Evolutionary conservation across 2,329 filamentous ascomycete genomes (phyloP).

Genomic region (Colletotrichum magnum): DNA sequence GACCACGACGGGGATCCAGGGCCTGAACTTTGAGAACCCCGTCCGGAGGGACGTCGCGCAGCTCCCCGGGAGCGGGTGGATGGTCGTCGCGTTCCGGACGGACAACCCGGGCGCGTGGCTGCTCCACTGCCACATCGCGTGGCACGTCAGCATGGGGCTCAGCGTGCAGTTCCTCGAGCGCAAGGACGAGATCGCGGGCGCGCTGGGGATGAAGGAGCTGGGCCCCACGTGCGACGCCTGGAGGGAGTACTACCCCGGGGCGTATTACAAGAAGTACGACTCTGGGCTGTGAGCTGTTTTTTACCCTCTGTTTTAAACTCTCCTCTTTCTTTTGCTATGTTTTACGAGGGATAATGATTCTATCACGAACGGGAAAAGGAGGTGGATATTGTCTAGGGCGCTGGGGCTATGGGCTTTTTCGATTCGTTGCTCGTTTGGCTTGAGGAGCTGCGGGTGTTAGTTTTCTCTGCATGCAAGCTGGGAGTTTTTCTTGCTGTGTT

Average conservation of each 20-base stretch:
- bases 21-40: constrained; percentile 56
- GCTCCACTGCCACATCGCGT: constrained; percentile 64
- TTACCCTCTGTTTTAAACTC: too few species aligned
- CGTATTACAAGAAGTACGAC: constrained; percentile 39
- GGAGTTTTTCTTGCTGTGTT: too few species aligned
- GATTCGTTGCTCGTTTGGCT: too few species aligned
- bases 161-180: constrained; percentile 66
- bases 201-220: constrained; percentile 37
- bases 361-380: too few species aligned
- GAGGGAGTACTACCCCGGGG: constrained; percentile 40
- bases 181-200: constrained; percentile 39
- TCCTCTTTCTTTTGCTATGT: too few species aligned
- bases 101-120: constrained; percentile 66
- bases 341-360: too few species aligned
- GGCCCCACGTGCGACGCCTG: constrained; percentile 40
- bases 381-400: too few species aligned
- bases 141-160: constrained; percentile 64
- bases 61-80: constrained; percentile 58
- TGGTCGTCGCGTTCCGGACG: constrained; percentile 62
- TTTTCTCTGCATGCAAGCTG: too few species aligned
- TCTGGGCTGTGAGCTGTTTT: constrained; percentile 36
- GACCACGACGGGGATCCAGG: constrained; percentile 39
- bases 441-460: too few species aligned
- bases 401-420: too few species aligned
- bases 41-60: constrained; percentile 62